Conservation (phyloP, 192 early-diverging fungal genomes). For the Paraglomus brasilianum region DNA sequence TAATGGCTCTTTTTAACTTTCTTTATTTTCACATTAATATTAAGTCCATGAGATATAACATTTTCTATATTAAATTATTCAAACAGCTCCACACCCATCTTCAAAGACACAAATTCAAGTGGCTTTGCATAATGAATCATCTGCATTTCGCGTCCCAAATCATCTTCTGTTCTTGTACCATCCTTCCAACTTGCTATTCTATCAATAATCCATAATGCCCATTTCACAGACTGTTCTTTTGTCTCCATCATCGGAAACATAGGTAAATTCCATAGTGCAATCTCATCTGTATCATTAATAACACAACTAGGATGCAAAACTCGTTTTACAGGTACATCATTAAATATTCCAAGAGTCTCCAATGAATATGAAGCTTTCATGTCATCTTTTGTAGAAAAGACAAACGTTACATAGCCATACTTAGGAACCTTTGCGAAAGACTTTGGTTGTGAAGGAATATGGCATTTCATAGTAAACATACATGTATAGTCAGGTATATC, state of each 20-base stretch:
- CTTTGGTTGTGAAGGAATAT: neutral
- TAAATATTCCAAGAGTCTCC: neutral
- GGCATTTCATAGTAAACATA: constrained; percentile 37
- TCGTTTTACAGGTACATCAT: constrained; percentile 4
- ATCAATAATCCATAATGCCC: neutral
- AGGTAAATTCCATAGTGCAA: constrained; percentile 1
- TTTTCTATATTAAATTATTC: neutral
- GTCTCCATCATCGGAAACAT: constrained; percentile 11
- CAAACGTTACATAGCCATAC: constrained; percentile 41
- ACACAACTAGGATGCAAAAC: neutral
- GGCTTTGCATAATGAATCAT: neutral
- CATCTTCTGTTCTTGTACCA: neutral
- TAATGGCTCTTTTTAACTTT: too few relatives aligned
- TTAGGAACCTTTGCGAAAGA: neutral
- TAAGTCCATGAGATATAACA: too few relatives aligned
- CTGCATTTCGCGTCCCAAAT: neutral
- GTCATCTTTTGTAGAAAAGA: constrained; percentile 40
- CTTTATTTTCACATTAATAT: too few relatives aligned
- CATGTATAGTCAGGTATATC: constrained; percentile 34
- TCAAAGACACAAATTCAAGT: constrained; percentile 1
- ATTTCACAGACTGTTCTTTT: constrained; percentile 3
- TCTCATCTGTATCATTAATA: neutral
- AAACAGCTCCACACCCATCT: constrained; percentile 3
- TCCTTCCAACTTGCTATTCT: neutral
- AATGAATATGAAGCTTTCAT: constrained; percentile 33